These are phyloP conservation scores for Coprinopsis cinerea DNA, from an alignment of 768 basidiomycete genomes.

Conservation along the genomic window DNA sequence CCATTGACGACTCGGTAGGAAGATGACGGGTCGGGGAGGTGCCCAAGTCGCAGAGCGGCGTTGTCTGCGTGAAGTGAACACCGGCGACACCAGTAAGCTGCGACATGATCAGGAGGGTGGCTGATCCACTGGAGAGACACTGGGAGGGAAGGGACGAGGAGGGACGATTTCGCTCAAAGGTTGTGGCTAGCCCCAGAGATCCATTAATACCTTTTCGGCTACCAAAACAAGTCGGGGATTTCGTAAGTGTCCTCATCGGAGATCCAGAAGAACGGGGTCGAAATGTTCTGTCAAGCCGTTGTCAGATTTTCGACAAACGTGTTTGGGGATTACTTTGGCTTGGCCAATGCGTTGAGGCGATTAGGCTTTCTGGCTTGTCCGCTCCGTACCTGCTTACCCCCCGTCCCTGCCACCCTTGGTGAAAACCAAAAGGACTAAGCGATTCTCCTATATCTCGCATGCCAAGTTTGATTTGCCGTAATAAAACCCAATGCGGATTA, in stretches of 20 bases:
- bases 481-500: no score
- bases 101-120: no score
- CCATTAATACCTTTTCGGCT: constrained; percentile 2
- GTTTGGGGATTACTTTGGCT: no score
- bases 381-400: no score
- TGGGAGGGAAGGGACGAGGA: not conserved
- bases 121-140: not conserved
- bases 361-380: not conserved
- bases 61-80: not conserved
- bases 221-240: not conserved
- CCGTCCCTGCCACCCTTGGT: no score
- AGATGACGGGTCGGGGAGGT: not conserved
- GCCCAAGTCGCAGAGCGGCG: not conserved
- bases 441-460: no score
- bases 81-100: no score
- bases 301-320: no score
- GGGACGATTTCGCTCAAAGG: not conserved
- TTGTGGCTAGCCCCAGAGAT: not conserved
- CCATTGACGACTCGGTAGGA: not conserved
- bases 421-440: no score
- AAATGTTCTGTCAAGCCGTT: no score
- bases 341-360: not conserved
- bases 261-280: constrained; percentile 6
- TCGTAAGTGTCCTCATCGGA: not conserved
- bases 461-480: no score